These are phyloP conservation scores for Vigna angularis DNA, from an alignment of 306 rosid species.

Conservation along the genomic window DNA sequence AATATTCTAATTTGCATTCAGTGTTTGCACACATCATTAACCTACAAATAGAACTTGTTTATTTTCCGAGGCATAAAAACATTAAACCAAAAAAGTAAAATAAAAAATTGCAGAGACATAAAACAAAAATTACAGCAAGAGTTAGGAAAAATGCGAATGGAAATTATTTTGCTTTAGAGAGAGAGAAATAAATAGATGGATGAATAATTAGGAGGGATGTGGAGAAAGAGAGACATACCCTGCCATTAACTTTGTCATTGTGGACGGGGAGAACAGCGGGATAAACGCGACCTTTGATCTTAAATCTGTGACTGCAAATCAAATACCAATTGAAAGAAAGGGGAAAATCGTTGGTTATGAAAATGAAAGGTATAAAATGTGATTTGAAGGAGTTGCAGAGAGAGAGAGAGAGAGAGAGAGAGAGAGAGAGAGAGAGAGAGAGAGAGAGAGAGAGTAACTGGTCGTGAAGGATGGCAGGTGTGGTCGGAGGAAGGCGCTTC, in stretches of 20 bases:
- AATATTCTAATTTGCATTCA: too few relatives aligned
- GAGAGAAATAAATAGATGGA: too few relatives aligned
- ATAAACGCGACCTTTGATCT: constrained; percentile 86
- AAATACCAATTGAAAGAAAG: background rate
- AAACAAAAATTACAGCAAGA: too few relatives aligned
- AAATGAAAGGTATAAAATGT: too few relatives aligned
- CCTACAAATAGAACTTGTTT: too few relatives aligned
- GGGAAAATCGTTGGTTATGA: background rate
- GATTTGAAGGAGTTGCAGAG: background rate
- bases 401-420: constrained; percentile 24
- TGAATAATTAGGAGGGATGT: too few relatives aligned
- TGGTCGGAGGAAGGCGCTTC: constrained; percentile 69
- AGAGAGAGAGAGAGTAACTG: constrained; percentile 53
- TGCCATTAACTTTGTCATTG: constrained; percentile 63
- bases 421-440: constrained; percentile 1
- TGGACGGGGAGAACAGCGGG: constrained; percentile 87
- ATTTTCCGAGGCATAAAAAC: too few relatives aligned
- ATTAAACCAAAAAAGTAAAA: too few relatives aligned
- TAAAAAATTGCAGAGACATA: too few relatives aligned
- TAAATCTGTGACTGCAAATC: constrained; percentile 71
- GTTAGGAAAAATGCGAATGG: too few relatives aligned
- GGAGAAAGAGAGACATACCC: constrained; percentile 43
- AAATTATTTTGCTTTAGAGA: too few relatives aligned
- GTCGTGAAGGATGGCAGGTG: constrained; percentile 63
- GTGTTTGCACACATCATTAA: too few relatives aligned